Evolutionary conservation across 257 asterid genomes (phyloP), one percentile per base, ranked within the genome.

Genomic region (Jaltomata sinuosa): DNA sequence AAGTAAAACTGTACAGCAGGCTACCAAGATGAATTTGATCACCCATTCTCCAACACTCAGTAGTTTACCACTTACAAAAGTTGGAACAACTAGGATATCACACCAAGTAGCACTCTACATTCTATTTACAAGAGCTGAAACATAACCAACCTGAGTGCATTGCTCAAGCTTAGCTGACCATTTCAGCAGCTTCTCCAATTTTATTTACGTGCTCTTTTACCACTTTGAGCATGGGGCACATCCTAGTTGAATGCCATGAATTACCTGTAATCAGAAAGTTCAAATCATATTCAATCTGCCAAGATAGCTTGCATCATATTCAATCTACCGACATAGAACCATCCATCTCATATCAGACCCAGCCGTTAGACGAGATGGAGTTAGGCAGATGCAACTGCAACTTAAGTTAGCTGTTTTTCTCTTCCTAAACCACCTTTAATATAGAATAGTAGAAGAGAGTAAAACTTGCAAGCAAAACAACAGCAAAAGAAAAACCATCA

Each of bases 251-350:
- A 90, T 91, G 91, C 97, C 97, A 85, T 86, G 90, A 86, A 92
- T 86, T 88, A 91, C 98, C 98, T 94, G 97, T 83, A 89, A 94
- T 85, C 90, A 92, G 87, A 92, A 91, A 91, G 87, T 87, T 83
- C 81, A 81, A 45, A 91, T 94, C 87, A 90, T 88, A 83, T 83
- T 89, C 83, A 84, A 90, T 88, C 88, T 84, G 79, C 86, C 84
- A 59, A 77, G 69, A 71, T 77, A 69, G 78, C 71, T 72, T 84
- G 79, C 32, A 71, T 85, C 85, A 83, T 69, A 64, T 85, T 79
- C 79, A 86, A 77, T 83, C 85, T 65, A 87, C 49, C 52, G 59
- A 40, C 71, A 61, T 82, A 71, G 82, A 85, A 77, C 36, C 81
- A 80, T 68, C 81, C 85, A 89, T 85, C 61, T 74, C 53, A 54